Conservation (phyloP, 2,329 filamentous ascomycete species). For the Dactylellina sp. region DNA sequence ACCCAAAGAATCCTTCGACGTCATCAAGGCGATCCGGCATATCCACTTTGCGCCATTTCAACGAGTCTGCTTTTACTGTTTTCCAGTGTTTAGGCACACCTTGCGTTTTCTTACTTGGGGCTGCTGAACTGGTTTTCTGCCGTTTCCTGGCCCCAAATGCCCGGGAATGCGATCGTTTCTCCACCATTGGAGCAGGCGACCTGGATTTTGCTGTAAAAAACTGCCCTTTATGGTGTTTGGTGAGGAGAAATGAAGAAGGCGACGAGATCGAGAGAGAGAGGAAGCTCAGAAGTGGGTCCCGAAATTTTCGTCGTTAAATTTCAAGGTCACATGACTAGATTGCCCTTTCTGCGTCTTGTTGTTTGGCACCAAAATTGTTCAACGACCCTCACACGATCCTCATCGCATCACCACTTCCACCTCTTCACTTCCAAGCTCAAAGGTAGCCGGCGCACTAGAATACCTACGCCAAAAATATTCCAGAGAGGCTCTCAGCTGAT, state of each 20-base stretch:
- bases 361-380: conserved; percentile 9
- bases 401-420: conserved; percentile 1
- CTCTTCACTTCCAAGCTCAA: neutral
- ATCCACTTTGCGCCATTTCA: conserved; percentile 74
- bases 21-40: conserved; percentile 83
- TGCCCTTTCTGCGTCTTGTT: neutral
- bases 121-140: conserved; percentile 26
- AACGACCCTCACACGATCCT: neutral
- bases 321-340: conserved; percentile 36
- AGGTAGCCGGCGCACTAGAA: conserved; percentile 3
- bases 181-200: conserved; percentile 36
- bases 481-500: neutral
- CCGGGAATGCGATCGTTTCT: conserved; percentile 46
- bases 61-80: conserved; percentile 65
- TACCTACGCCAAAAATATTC: neutral
- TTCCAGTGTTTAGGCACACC: conserved; percentile 56
- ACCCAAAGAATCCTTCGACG: conserved; percentile 90
- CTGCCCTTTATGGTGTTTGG: neutral
- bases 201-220: neutral
- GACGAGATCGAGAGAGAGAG: neutral
- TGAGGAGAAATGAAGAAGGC: neutral
- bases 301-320: conserved; percentile 41
- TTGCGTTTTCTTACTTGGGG: conserved; percentile 7
- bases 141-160: conserved; percentile 46
- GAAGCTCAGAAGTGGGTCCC: neutral